A percentile compares a stretch with the other conserved stretches of the same genome.
phyloP scores from a whole-genome alignment of 306 rosid genomes.

The Dryas drummondii region DNA sequence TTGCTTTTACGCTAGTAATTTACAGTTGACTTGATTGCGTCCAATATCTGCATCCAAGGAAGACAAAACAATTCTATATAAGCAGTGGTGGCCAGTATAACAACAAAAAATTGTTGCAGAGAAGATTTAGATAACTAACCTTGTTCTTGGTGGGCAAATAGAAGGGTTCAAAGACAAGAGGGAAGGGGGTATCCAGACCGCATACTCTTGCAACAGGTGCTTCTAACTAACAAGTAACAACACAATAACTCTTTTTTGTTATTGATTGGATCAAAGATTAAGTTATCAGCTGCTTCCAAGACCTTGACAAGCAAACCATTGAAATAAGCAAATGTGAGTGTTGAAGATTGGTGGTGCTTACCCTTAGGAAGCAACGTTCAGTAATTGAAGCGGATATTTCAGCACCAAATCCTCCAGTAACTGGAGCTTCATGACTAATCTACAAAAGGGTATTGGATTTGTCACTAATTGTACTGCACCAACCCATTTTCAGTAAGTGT shows the following conservation, averaged over 20 bases:
- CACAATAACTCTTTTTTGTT: neutral
- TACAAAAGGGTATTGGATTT: conserved; percentile 29
- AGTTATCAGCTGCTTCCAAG: conserved; percentile 6
- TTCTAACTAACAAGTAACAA: conserved; percentile 57
- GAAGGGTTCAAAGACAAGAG: conserved; percentile 95
- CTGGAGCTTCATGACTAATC: conserved; percentile 99
- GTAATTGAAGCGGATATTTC: conserved; percentile 90
- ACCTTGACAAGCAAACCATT: too few relatives aligned
- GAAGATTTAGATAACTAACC: conserved; percentile 36
- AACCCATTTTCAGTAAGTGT: neutral
- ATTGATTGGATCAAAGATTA: conserved; percentile 1
- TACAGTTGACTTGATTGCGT: conserved; percentile 85
- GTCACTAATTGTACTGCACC: conserved; percentile 14
- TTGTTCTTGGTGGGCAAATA: conserved; percentile 94
- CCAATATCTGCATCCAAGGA: conserved; percentile 74
- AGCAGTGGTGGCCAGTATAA: neutral
- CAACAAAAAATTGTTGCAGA: neutral
- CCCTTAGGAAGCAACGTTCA: conserved; percentile 92
- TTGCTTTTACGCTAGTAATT: conserved; percentile 43
- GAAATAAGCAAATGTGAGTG: neutral
- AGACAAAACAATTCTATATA: neutral
- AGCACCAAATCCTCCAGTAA: conserved; percentile 96
- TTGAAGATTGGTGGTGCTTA: conserved; percentile 33
- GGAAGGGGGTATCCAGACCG: conserved; percentile 96
- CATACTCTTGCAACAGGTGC: conserved; percentile 92